These are phyloP conservation scores for Umbelopsis ramanniana DNA, from an alignment of 192 early-diverging fungal genomes.

Conservation along the genomic window DNA sequence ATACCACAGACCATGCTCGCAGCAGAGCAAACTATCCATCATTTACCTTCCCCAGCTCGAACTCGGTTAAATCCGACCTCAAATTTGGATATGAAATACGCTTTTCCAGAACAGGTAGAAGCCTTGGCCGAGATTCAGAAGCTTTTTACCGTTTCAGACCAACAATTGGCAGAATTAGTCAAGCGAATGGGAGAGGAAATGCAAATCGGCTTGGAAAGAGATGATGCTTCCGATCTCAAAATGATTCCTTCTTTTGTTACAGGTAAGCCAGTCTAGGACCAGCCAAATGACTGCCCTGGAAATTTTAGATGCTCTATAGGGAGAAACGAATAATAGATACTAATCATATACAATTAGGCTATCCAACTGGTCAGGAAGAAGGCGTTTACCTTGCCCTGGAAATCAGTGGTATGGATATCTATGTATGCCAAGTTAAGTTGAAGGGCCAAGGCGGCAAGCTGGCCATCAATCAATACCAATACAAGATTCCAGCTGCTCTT, in stretches of 20 bases:
- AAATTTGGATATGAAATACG: constrained; percentile 18
- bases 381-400: constrained; percentile 91
- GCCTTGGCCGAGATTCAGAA: constrained; percentile 29
- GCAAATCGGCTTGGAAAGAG: constrained; percentile 29
- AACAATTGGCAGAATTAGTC: constrained; percentile 22
- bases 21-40: constrained; percentile 7
- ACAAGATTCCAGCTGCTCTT: constrained; percentile 66
- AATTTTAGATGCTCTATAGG: background rate
- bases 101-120: constrained; percentile 21
- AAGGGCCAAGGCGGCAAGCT: constrained; percentile 72
- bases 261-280: constrained; percentile 30
- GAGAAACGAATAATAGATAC: too few species aligned
- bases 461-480: constrained; percentile 80
- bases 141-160: constrained; percentile 25
- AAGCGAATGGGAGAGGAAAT: constrained; percentile 34
- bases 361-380: constrained; percentile 86
- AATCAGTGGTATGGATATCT: constrained; percentile 92
- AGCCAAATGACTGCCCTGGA: background rate
- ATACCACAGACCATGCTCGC: constrained; percentile 11
- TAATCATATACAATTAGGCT: constrained; percentile 23
- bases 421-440: constrained; percentile 83
- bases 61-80: background rate
- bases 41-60: background rate
- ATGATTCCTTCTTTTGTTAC: constrained; percentile 92
- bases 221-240: constrained; percentile 47